phyloP scores from a whole-genome alignment of 139 green algal species.

The Tetraselmis striata region DNA sequence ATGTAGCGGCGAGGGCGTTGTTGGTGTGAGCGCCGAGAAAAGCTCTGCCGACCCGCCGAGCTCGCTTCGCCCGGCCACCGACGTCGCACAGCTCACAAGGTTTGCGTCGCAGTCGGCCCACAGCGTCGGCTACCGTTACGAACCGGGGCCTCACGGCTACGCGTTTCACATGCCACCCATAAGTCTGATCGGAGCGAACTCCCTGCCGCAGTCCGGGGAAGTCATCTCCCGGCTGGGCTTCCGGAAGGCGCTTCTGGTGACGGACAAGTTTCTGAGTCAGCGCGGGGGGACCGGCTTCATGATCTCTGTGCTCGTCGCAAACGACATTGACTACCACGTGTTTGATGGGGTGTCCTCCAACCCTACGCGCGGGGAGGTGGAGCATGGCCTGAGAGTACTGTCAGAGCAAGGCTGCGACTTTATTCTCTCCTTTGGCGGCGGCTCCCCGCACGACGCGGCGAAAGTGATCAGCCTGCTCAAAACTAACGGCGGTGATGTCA shows the following conservation, averaged over 20 bases:
- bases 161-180: constrained; percentile 19
- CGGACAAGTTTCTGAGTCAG: constrained; percentile 14
- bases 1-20: too few species aligned
- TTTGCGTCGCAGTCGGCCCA: background rate
- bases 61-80: too few species aligned
- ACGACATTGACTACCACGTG: constrained; percentile 5
- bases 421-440: constrained; percentile 23
- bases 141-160: constrained; percentile 4
- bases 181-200: constrained; percentile 5
- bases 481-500: constrained; percentile 13
- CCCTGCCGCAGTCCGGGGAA: background rate
- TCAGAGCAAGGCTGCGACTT: constrained; percentile 9
- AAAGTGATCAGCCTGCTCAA: constrained; percentile 20
- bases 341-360: constrained; percentile 13
- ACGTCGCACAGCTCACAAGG: background rate
- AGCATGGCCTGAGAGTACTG: constrained; percentile 6
- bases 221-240: constrained; percentile 8
- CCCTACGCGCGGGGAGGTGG: constrained; percentile 16
- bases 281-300: background rate
- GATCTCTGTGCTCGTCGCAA: background rate
- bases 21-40: too few species aligned
- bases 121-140: constrained; percentile 10
- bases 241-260: constrained; percentile 23
- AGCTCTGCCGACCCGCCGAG: too few species aligned
- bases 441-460: constrained; percentile 17